Evolutionary conservation across 345 rosid genomes (phyloP).

Genomic region (Populus nigra): DNA sequence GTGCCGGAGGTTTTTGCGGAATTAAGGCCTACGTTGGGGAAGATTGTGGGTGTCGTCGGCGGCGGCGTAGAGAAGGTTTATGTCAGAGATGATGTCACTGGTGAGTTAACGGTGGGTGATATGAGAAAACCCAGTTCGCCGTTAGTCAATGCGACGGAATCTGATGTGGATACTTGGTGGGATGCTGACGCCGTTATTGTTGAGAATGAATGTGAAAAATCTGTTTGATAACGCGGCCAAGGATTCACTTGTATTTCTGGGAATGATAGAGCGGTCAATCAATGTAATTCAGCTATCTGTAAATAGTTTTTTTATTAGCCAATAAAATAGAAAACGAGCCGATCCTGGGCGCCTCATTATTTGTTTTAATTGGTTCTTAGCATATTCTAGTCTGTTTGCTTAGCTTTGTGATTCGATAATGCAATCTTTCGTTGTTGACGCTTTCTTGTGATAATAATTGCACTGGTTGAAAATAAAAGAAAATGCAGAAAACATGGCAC

Average conservation of each 20-base stretch:
- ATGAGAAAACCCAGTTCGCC: conserved; percentile 50
- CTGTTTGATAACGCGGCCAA: conserved; percentile 1
- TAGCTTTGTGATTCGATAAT: not conserved
- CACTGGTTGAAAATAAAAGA: not conserved
- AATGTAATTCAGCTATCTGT: not conserved
- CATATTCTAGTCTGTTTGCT: not conserved
- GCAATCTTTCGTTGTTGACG: not conserved
- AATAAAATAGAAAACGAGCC: not conserved
- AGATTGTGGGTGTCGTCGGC: conserved; percentile 30
- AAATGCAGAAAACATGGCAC: too few species aligned
- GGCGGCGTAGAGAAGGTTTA: conserved; percentile 35
- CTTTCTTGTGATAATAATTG: not conserved
- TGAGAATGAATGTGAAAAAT: conserved; percentile 13
- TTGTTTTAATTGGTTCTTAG: not conserved
- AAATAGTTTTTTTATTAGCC: not conserved
- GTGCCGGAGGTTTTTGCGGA: conserved; percentile 63
- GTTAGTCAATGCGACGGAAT: conserved; percentile 41
- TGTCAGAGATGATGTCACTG: conserved; percentile 37
- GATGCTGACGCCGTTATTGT: conserved; percentile 54
- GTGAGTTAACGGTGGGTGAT: conserved; percentile 48
- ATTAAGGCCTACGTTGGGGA: conserved; percentile 48
- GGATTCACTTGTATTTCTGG: not conserved
- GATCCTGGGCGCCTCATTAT: not conserved
- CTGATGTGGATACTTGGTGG: conserved; percentile 48
- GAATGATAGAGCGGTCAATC: not conserved